Conservation (phyloP, 2,329 filamentous ascomycete species). For the Magnaporthiopsis poae region DNA sequence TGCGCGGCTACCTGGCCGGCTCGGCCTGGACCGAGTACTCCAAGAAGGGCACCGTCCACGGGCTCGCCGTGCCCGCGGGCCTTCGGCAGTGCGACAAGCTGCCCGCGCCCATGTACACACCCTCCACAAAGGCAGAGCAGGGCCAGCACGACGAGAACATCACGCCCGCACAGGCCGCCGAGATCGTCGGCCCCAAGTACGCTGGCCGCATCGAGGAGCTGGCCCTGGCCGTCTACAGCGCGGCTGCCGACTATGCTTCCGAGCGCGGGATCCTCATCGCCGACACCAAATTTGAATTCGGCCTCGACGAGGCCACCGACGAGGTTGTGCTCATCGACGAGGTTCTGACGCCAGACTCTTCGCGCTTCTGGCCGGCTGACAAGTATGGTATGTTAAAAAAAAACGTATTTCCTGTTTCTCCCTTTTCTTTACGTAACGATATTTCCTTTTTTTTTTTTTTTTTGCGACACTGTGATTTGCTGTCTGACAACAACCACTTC, state of each 20-base stretch:
- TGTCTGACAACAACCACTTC: not conserved
- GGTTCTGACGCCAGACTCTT: conserved; percentile 66
- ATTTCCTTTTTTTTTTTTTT: not conserved
- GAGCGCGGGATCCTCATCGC: conserved; percentile 63
- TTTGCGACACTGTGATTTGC: not conserved
- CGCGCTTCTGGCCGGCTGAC: conserved; percentile 74
- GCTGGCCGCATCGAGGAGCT: conserved; percentile 57
- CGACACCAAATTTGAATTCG: conserved; percentile 54
- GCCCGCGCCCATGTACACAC: conserved; percentile 60
- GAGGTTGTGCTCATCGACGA: conserved; percentile 73
- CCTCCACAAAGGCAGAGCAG: conserved; percentile 73
- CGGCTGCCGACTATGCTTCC: conserved; percentile 53
- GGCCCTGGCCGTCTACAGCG: conserved; percentile 52
- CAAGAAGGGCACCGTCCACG: conserved; percentile 67
- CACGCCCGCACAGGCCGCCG: conserved; percentile 52
- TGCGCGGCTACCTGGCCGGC: conserved; percentile 84
- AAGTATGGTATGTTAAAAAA: conserved; percentile 36
- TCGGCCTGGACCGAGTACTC: conserved; percentile 72
- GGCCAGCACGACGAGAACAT: conserved; percentile 83
- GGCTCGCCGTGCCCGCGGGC: conserved; percentile 57
- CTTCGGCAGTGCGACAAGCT: conserved; percentile 63
- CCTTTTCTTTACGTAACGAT: too few species aligned
- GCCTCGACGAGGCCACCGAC: conserved; percentile 52
- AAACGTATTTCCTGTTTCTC: not conserved
- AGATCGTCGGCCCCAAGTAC: conserved; percentile 55